Percentiles rank a stretch among this genome's conserved stretches.
These are phyloP conservation scores for Leccinum obscurum DNA, from an alignment of 768 basidiomycete species.

Conservation along the genomic window DNA sequence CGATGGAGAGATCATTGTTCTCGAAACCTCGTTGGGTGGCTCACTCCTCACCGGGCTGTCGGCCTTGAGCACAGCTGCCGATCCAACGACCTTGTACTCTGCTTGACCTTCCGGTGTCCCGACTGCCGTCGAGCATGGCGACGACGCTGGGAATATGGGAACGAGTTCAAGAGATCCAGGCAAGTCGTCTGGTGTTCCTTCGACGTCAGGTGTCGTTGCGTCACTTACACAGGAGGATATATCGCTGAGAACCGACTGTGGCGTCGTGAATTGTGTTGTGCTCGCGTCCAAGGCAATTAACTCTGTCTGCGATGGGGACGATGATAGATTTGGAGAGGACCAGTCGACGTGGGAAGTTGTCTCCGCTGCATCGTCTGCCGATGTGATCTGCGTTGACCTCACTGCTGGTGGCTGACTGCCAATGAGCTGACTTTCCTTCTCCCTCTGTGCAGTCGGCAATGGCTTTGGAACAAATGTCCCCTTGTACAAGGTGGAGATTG, in stretches of 20 bases:
- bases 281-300: neutral
- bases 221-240: no score
- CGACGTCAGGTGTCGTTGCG: no score
- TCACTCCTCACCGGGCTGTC: neutral
- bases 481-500: neutral
- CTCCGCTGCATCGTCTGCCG: neutral
- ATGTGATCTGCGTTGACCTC: neutral
- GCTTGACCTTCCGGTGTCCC: neutral
- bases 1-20: neutral
- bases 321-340: slow-evolving; percentile 2
- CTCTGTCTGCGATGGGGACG: slow-evolving; percentile 11
- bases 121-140: neutral
- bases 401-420: neutral
- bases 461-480: neutral
- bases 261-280: neutral
- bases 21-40: neutral
- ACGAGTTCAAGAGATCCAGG: neutral
- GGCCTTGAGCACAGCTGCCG: neutral
- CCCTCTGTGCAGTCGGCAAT: neutral
- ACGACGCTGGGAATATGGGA: neutral
- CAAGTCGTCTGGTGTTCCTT: neutral
- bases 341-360: neutral
- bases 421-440: neutral
- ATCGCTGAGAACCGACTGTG: neutral
- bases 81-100: neutral